Percentiles rank a stretch among this genome's conserved stretches.
phyloP scores from a whole-genome alignment of 345 rosid genomes.

The Populus davidiana region DNA sequence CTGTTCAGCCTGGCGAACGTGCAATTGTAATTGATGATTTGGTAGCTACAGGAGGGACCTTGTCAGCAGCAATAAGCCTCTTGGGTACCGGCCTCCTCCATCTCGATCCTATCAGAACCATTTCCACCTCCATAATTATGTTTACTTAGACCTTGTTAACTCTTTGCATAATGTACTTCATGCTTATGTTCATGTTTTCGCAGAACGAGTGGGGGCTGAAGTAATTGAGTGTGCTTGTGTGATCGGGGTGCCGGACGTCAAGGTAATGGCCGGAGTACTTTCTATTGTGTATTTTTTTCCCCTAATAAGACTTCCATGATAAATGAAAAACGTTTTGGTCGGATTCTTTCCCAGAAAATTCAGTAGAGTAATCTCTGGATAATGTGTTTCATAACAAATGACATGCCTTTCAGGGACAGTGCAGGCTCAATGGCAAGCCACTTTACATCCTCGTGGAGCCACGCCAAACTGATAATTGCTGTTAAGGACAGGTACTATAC shows the following conservation, averaged over 20 bases:
- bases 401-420: conserved; percentile 44
- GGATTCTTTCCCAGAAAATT: not conserved
- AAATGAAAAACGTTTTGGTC: not conserved
- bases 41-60: conserved; percentile 87
- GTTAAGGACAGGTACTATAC: conserved; percentile 18
- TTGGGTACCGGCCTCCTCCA: conserved; percentile 39
- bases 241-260: conserved; percentile 67
- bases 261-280: conserved; percentile 35
- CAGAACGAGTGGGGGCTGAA: conserved; percentile 64
- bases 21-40: conserved; percentile 74
- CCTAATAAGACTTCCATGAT: not conserved
- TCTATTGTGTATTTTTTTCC: not conserved
- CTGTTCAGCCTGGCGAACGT: conserved; percentile 64
- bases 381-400: not conserved
- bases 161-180: not conserved
- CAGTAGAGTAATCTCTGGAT: not conserved
- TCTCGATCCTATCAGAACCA: not conserved
- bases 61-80: conserved; percentile 75
- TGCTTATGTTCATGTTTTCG: not conserved
- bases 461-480: conserved; percentile 37
- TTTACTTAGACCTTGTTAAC: not conserved
- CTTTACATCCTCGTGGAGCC: conserved; percentile 70
- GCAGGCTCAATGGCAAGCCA: conserved; percentile 53
- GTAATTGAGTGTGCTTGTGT: conserved; percentile 78
- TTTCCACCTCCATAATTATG: not conserved